Percentiles rank a stretch among this genome's conserved stretches.
Conservation (phyloP, 2,329 filamentous ascomycete genomes). For the Nannizziopsis arthrosporioides region DNA sequence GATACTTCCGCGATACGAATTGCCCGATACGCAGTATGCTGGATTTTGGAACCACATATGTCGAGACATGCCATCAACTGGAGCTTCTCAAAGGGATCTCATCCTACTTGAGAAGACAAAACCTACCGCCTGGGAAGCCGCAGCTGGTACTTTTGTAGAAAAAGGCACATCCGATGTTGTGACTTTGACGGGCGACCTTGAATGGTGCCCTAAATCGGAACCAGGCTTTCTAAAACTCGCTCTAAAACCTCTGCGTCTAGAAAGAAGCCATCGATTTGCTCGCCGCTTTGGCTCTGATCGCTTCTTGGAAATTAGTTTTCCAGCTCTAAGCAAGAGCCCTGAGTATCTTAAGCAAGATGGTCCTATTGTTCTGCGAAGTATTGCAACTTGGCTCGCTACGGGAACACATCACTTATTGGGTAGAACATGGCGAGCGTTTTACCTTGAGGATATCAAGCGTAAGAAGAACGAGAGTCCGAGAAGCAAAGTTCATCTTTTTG, state of each 20-base stretch:
- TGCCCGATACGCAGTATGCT: conserved; percentile 19
- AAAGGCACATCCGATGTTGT: conserved; percentile 28
- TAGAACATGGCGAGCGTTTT: conserved; percentile 36
- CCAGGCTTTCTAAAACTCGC: conserved; percentile 29
- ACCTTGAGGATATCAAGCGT: conserved; percentile 30
- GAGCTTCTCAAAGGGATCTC: neutral
- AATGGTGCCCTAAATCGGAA: conserved; percentile 27
- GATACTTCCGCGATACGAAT: conserved; percentile 22
- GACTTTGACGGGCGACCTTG: conserved; percentile 31
- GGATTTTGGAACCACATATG: conserved; percentile 27
- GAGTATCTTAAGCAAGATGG: conserved; percentile 8
- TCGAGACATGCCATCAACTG: conserved; percentile 18
- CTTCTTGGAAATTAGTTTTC: conserved; percentile 34
- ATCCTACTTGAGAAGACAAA: conserved; percentile 22
- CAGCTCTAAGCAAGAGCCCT: conserved; percentile 18
- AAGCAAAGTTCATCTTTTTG: conserved; percentile 33
- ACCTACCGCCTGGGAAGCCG: conserved; percentile 26
- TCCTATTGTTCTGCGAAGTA: conserved; percentile 23
- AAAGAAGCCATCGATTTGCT: conserved; percentile 35
- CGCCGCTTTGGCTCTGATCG: conserved; percentile 38
- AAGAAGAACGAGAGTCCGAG: conserved; percentile 16
- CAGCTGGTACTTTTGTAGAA: conserved; percentile 21
- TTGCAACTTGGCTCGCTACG: conserved; percentile 32
- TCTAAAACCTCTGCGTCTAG: conserved; percentile 33
- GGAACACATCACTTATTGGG: conserved; percentile 32